phyloP scores from a whole-genome alignment of 495 filamentous ascomycete genomes.

The Tetracladium marchalianum region DNA sequence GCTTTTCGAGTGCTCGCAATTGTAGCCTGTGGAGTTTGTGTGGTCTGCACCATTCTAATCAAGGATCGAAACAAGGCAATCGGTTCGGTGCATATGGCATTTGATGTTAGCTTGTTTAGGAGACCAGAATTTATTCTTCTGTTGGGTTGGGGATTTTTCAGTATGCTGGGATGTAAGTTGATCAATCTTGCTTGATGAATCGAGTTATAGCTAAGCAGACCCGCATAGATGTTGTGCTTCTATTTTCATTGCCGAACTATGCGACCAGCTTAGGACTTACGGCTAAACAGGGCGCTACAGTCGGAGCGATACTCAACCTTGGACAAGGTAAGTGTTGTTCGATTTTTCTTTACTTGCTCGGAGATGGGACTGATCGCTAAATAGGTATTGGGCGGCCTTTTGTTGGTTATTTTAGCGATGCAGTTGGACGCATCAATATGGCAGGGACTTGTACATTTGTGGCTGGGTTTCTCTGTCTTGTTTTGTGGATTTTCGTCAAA shows the following conservation, averaged over 20 bases:
- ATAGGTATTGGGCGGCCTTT: conserved; percentile 47
- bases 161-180: conserved; percentile 42
- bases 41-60: conserved; percentile 43
- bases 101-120: conserved; percentile 42
- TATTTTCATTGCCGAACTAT: conserved; percentile 58
- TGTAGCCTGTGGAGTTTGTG: conserved; percentile 37
- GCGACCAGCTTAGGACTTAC: conserved; percentile 47
- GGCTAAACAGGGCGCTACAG: conserved; percentile 49
- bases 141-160: conserved; percentile 54
- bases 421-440: conserved; percentile 54
- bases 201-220: no score
- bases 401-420: conserved; percentile 54
- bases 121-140: conserved; percentile 51
- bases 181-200: no score
- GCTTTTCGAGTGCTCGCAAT: conserved; percentile 51
- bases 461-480: conserved; percentile 43
- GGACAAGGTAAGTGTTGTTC: conserved; percentile 32
- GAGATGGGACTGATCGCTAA: not conserved
- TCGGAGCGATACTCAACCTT: conserved; percentile 58
- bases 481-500: conserved; percentile 60
- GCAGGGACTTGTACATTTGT: conserved; percentile 43
- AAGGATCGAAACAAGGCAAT: conserved; percentile 52
- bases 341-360: not conserved
- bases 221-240: conserved; percentile 42
- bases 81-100: conserved; percentile 40